Evolutionary conservation across 23 red algal species (phyloP).

Genomic region (Agarophyton chilense): DNA sequence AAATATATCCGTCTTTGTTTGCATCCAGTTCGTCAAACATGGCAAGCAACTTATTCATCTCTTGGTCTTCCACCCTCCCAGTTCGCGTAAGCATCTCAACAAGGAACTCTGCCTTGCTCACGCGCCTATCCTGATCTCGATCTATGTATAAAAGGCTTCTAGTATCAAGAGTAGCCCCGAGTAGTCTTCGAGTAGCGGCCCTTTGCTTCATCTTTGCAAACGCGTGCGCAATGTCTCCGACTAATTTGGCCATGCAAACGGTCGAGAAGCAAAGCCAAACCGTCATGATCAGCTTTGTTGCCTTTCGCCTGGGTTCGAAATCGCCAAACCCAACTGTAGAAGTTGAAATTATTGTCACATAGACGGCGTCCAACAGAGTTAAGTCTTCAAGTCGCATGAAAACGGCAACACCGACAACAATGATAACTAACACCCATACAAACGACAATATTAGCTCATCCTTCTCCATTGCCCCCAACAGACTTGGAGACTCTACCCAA

Average conservation of each 20-base stretch:
- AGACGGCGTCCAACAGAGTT: conserved; percentile 52
- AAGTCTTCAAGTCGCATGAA: conserved; percentile 50
- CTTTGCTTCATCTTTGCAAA: conserved; percentile 58
- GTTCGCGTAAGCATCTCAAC: conserved; percentile 53
- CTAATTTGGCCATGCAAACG: conserved; percentile 56
- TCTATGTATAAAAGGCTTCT: conserved; percentile 34
- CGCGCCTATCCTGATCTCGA: conserved; percentile 33
- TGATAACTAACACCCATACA: neutral
- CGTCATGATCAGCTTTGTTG: conserved; percentile 59
- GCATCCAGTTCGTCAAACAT: conserved; percentile 73
- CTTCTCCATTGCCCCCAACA: conserved; percentile 7
- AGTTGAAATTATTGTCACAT: conserved; percentile 63
- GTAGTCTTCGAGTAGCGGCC: conserved; percentile 32
- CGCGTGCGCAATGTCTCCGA: conserved; percentile 60
- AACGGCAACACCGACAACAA: conserved; percentile 12
- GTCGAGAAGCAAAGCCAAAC: conserved; percentile 80
- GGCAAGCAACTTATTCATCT: conserved; percentile 31
- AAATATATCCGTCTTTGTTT: conserved; percentile 55
- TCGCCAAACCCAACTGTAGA: conserved; percentile 81
- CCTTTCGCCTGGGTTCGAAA: conserved; percentile 41
- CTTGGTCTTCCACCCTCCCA: conserved; percentile 47
- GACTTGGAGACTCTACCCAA: neutral
- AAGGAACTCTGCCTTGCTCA: conserved; percentile 58
- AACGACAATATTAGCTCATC: conserved; percentile 5
- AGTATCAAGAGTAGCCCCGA: conserved; percentile 24